phyloP scores from a whole-genome alignment of 2,329 filamentous ascomycete genomes.

The Bipolaris bicolor region DNA sequence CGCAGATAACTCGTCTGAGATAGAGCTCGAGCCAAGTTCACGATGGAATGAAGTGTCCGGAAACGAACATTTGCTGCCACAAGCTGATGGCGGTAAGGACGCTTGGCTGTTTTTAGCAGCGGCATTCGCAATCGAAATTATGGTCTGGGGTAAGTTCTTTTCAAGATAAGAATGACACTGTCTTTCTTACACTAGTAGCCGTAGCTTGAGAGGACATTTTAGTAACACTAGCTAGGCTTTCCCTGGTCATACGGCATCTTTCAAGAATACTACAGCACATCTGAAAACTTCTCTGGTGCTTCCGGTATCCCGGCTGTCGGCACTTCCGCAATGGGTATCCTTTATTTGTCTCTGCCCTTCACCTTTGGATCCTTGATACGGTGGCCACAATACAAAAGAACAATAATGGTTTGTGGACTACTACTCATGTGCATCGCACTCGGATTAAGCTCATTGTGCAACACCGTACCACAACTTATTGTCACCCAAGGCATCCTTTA shows the following conservation, averaged over 20 bases:
- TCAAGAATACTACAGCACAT: conserved; percentile 69
- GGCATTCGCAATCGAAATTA: conserved; percentile 57
- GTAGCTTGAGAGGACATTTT: background rate
- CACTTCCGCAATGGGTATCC: conserved; percentile 64
- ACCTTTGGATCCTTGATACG: conserved; percentile 45
- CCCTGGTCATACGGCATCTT: conserved; percentile 74
- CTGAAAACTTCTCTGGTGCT: conserved; percentile 62
- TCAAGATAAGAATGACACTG: background rate
- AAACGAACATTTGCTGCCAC: conserved; percentile 46
- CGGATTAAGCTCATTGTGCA: conserved; percentile 57
- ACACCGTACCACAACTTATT: conserved; percentile 61
- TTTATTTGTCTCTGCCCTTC: conserved; percentile 54
- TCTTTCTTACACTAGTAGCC: background rate
- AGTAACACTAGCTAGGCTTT: conserved; percentile 59
- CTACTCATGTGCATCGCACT: conserved; percentile 45
- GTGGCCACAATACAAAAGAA: conserved; percentile 42
- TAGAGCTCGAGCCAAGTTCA: conserved; percentile 9
- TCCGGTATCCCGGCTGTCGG: conserved; percentile 67
- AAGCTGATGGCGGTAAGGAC: conserved; percentile 57
- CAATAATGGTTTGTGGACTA: conserved; percentile 44
- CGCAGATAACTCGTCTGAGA: conserved; percentile 2
- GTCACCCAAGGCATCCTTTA: conserved; percentile 67
- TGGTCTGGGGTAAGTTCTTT: conserved; percentile 54
- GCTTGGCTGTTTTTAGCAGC: conserved; percentile 60
- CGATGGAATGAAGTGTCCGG: conserved; percentile 13